Conservation (phyloP, 495 filamentous ascomycete genomes). For the Daldinia decipiens region DNA sequence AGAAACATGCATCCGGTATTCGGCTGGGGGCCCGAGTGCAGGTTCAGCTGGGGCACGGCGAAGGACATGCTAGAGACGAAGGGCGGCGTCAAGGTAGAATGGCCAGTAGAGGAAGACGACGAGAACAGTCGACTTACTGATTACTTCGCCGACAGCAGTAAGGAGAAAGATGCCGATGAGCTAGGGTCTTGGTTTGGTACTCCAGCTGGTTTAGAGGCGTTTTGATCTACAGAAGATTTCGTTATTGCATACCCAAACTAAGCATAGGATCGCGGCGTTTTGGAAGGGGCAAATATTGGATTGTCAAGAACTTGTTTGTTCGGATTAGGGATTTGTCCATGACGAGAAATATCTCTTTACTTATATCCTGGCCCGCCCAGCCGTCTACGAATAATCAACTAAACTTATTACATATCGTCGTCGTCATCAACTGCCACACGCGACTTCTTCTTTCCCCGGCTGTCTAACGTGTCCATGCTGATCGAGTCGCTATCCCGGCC, state of each 20-base stretch:
- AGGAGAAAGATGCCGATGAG: conserved; percentile 63
- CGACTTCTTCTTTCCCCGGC: conserved; percentile 65
- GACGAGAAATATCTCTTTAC: conserved; percentile 36
- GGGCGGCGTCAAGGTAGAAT: conserved; percentile 76
- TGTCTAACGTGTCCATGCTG: conserved; percentile 68
- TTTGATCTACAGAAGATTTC: conserved; percentile 53
- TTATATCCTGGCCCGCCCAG: conserved; percentile 43
- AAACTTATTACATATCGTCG: conserved; percentile 55
- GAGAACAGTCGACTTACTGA: conserved; percentile 74
- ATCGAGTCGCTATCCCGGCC: conserved; percentile 59
- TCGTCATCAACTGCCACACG: conserved; percentile 58
- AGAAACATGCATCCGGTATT: conserved; percentile 90
- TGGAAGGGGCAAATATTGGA: conserved; percentile 2
- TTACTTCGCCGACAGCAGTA: conserved; percentile 64
- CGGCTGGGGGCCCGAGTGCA: conserved; percentile 91
- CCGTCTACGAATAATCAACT: conserved; percentile 29
- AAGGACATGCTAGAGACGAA: conserved; percentile 87
- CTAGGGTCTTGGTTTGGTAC: conserved; percentile 72
- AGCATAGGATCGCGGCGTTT: conserved; percentile 39
- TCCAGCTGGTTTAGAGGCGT: conserved; percentile 66
- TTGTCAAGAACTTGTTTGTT: conserved; percentile 17
- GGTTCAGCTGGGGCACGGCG: conserved; percentile 94
- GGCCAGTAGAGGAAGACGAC: conserved; percentile 78
- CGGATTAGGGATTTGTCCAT: conserved; percentile 25
- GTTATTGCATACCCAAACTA: conserved; percentile 24